Evolutionary conservation across 2,329 filamentous ascomycete species (phyloP).

Genomic region (Trichoderma polysporum): DNA sequence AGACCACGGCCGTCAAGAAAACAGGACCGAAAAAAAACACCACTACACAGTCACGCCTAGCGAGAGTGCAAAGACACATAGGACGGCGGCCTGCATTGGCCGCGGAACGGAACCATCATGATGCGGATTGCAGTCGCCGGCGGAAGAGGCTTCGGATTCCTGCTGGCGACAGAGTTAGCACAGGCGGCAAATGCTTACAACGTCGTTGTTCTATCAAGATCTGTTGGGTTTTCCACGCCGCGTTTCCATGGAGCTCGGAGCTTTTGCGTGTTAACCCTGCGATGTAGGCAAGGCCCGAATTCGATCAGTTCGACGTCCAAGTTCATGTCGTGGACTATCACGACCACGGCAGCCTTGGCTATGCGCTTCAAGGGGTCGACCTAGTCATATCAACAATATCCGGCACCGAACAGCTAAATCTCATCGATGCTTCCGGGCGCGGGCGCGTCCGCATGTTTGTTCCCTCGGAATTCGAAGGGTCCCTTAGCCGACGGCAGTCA

Average conservation of each 20-base stretch:
- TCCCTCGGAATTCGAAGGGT: conserved; percentile 74
- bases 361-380: conserved; percentile 69
- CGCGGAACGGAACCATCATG: conserved; percentile 31
- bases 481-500: conserved; percentile 52
- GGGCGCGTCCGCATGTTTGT: conserved; percentile 68
- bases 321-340: conserved; percentile 68
- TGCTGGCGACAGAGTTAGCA: conserved; percentile 55
- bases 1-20: neutral
- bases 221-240: conserved; percentile 29
- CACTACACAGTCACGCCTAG: conserved; percentile 1
- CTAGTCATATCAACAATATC: conserved; percentile 73
- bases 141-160: conserved; percentile 45
- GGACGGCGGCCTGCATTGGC: conserved; percentile 20
- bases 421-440: conserved; percentile 69
- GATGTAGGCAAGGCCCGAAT: conserved; percentile 52
- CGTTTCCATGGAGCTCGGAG: conserved; percentile 5
- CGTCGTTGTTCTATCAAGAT: conserved; percentile 67
- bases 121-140: conserved; percentile 53
- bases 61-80: conserved; percentile 17
- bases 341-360: conserved; percentile 57
- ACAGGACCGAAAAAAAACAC: neutral
- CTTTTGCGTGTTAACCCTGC: conserved; percentile 26
- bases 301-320: conserved; percentile 59
- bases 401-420: conserved; percentile 63
- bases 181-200: conserved; percentile 60